These are phyloP conservation scores for Lachancea thermotolerans DNA, from an alignment of 805 yeast genomes.

Conservation along the genomic window DNA sequence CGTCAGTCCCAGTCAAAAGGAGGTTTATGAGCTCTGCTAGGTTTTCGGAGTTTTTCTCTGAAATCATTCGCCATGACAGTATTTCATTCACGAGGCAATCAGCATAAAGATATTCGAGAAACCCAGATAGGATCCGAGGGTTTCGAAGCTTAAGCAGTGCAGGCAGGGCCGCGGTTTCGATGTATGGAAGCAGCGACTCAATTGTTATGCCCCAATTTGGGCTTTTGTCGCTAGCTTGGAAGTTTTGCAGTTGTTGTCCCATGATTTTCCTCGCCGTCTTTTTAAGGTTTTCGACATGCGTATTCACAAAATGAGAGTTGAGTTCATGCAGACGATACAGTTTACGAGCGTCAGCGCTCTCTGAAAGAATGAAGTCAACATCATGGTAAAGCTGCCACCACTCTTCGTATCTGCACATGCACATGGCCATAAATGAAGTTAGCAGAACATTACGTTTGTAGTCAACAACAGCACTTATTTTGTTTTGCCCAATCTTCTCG, in stretches of 20 bases:
- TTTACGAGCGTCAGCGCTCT: constrained; percentile 1
- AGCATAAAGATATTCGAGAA: constrained; percentile 18
- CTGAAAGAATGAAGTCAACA: constrained; percentile 12
- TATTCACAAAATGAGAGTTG: constrained; percentile 16
- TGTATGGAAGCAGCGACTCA: constrained; percentile 19
- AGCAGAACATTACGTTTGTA: constrained; percentile 27
- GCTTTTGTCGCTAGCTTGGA: constrained; percentile 18
- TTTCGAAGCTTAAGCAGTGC: constrained; percentile 12
- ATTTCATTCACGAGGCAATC: constrained; percentile 18
- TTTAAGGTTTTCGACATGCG: constrained; percentile 15
- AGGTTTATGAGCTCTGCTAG: constrained; percentile 22
- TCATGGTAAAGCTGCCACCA: constrained; percentile 29
- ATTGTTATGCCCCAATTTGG: constrained; percentile 20
- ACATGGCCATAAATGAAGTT: constrained; percentile 23
- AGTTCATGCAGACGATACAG: constrained; percentile 20
- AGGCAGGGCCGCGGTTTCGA: constrained; percentile 17
- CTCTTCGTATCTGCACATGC: constrained; percentile 14
- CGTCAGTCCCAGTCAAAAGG: constrained; percentile 22
- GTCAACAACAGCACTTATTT: constrained; percentile 13
- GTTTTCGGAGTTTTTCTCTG: constrained; percentile 29
- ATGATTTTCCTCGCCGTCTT: constrained; percentile 12
- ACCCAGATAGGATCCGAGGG: constrained; percentile 8
- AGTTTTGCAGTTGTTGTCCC: constrained; percentile 15
- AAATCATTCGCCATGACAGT: constrained; percentile 27
- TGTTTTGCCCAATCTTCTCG: constrained; percentile 11